Conservation (phyloP, 176 grass and related monocot species). For the Secale cereale region DNA sequence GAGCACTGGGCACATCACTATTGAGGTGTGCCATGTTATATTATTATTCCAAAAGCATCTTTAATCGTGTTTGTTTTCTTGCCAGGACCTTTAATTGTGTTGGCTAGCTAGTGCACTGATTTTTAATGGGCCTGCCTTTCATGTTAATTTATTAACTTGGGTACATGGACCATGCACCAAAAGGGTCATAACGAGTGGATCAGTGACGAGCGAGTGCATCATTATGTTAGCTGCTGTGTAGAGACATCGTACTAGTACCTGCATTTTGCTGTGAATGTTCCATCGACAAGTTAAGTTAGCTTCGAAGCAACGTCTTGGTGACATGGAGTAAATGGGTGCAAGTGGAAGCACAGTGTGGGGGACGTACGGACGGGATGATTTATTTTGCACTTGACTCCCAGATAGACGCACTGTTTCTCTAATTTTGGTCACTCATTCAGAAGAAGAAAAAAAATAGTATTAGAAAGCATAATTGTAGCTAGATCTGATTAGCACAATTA, state of each 20-base stretch:
- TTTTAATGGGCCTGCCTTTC: neutral
- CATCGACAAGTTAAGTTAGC: slow-evolving; percentile 1
- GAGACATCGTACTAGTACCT: slow-evolving; percentile 1
- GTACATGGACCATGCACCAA: neutral
- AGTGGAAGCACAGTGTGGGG: neutral
- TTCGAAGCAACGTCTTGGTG: slow-evolving; percentile 21
- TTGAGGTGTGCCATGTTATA: slow-evolving; percentile 11
- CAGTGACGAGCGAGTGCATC: neutral
- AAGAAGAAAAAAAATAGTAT: neutral
- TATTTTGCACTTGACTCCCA: neutral
- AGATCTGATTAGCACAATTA: neutral
- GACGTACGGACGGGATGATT: neutral
- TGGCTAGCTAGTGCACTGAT: neutral
- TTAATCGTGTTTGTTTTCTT: neutral
- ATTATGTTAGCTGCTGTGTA: slow-evolving; percentile 16
- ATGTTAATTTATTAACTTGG: neutral
- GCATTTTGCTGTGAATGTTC: neutral
- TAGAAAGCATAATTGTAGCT: neutral
- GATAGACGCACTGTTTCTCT: neutral
- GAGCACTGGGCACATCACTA: slow-evolving; percentile 4
- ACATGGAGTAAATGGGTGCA: neutral
- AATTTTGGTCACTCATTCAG: neutral
- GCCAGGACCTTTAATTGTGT: too few species aligned
- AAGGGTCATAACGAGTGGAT: slow-evolving; percentile 5
- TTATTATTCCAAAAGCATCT: slow-evolving; percentile 28